Evolutionary conservation across 768 basidiomycete genomes (phyloP).

Genomic region (Ramaria sp.): DNA sequence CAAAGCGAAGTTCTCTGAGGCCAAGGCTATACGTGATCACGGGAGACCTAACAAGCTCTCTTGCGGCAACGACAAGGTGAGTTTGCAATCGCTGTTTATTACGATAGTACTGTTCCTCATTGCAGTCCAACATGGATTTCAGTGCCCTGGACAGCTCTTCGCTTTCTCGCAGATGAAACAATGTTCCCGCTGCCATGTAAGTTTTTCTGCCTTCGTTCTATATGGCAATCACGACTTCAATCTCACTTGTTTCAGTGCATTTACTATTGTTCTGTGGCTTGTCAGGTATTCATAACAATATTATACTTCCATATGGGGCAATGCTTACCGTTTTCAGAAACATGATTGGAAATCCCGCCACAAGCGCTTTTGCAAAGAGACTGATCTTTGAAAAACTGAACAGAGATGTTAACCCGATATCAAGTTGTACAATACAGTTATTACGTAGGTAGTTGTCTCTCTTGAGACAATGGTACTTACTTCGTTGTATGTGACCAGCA

Average conservation of each 20-base stretch:
- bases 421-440: too few relatives aligned
- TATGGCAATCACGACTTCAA: too few relatives aligned
- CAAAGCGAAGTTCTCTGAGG: conserved; percentile 20
- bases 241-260: conserved; percentile 10
- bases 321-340: conserved; percentile 8
- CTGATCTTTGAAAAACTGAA: neutral
- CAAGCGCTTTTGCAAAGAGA: conserved; percentile 19
- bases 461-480: too few relatives aligned
- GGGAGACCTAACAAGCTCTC: conserved; percentile 18
- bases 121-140: neutral
- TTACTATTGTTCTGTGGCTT: conserved; percentile 18
- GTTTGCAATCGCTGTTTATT: conserved; percentile 9
- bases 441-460: too few relatives aligned
- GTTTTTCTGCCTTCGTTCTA: neutral
- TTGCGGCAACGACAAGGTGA: conserved; percentile 19
- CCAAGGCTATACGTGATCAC: conserved; percentile 20
- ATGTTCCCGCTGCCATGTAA: conserved; percentile 22
- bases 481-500: too few relatives aligned
- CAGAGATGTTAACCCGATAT: neutral
- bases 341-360: conserved; percentile 22
- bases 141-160: conserved; percentile 20
- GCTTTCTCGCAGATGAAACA: conserved; percentile 13
- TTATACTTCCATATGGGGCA: neutral
- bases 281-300: conserved; percentile 14
- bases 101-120: neutral